These are phyloP conservation scores for Sugiyamaella chiloensis DNA, from an alignment of 805 yeast species.

Conservation along the genomic window DNA sequence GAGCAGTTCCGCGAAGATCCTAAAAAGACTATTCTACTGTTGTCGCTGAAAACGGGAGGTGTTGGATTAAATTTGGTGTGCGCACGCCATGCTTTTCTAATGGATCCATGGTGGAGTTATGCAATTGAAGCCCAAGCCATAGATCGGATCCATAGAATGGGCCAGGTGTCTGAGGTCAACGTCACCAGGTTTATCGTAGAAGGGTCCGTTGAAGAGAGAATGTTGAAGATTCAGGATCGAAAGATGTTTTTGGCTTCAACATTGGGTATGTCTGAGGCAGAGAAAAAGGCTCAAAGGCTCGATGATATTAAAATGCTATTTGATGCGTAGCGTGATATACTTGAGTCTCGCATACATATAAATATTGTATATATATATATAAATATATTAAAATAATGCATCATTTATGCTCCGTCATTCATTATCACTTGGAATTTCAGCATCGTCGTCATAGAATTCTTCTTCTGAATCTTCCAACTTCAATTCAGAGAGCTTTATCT, in stretches of 20 bases:
- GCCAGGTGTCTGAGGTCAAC: slow-evolving; percentile 69
- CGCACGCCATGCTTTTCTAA: slow-evolving; percentile 79
- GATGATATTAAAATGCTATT: slow-evolving; percentile 37
- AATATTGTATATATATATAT: too few relatives aligned
- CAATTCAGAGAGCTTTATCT: slow-evolving; percentile 62
- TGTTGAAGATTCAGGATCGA: slow-evolving; percentile 82
- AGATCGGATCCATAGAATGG: slow-evolving; percentile 87
- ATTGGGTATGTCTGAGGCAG: slow-evolving; percentile 36
- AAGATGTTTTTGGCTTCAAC: slow-evolving; percentile 44
- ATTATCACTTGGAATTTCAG: too few relatives aligned
- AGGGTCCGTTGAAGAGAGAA: slow-evolving; percentile 80
- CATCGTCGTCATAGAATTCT: too few relatives aligned
- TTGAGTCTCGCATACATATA: too few relatives aligned
- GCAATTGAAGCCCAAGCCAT: slow-evolving; percentile 89
- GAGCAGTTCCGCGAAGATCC: slow-evolving; percentile 47
- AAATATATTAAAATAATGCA: too few relatives aligned
- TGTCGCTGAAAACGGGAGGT: slow-evolving; percentile 90
- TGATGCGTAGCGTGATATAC: too few relatives aligned
- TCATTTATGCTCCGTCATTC: too few relatives aligned
- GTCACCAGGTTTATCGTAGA: slow-evolving; percentile 79
- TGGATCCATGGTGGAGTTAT: slow-evolving; percentile 99
- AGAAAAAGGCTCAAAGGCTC: slow-evolving; percentile 32
- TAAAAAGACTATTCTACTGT: slow-evolving; percentile 47
- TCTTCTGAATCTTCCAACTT: slow-evolving; percentile 77
- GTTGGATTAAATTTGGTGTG: slow-evolving; percentile 86